A percentile compares a stretch with the other conserved stretches of the same genome.
Evolutionary conservation across 2,329 filamentous ascomycete species (phyloP).

Genomic region (Phoma sp.): DNA sequence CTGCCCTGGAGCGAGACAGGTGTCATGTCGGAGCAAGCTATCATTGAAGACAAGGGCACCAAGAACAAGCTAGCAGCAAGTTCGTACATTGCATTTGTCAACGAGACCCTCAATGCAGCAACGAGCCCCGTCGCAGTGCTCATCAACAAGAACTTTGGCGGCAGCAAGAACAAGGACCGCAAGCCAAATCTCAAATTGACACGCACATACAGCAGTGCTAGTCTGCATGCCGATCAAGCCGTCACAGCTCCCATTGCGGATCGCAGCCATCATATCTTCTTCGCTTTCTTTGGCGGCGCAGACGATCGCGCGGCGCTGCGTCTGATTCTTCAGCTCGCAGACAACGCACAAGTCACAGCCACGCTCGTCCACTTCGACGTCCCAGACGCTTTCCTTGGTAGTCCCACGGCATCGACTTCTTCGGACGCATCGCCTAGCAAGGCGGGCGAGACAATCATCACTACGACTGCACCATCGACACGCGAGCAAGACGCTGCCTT

Average conservation of each 20-base stretch:
- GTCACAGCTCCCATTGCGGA: slow-evolving; percentile 64
- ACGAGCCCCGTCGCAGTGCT: slow-evolving; percentile 76
- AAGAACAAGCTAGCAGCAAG: slow-evolving; percentile 65
- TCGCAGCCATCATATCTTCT: slow-evolving; percentile 80
- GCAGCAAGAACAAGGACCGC: slow-evolving; percentile 48
- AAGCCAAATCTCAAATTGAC: slow-evolving; percentile 30
- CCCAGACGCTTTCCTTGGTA: slow-evolving; percentile 26
- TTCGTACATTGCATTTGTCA: slow-evolving; percentile 76
- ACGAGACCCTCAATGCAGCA: slow-evolving; percentile 66
- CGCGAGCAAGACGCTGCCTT: slow-evolving; percentile 59
- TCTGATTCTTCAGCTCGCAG: slow-evolving; percentile 82
- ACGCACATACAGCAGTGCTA: slow-evolving; percentile 40
- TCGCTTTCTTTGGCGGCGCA: slow-evolving; percentile 82
- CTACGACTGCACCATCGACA: slow-evolving; percentile 9
- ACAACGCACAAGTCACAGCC: slow-evolving; percentile 77
- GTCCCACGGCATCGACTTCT: slow-evolving; percentile 8
- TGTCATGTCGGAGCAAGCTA: slow-evolving; percentile 70
- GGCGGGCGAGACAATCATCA: slow-evolving; percentile 17
- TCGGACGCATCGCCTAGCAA: slow-evolving; percentile 22
- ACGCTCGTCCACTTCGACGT: slow-evolving; percentile 70
- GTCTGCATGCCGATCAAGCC: slow-evolving; percentile 63
- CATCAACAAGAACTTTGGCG: slow-evolving; percentile 73
- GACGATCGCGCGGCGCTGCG: slow-evolving; percentile 83
- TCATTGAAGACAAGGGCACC: slow-evolving; percentile 55
- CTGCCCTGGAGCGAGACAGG: slow-evolving; percentile 91